phyloP scores from a whole-genome alignment of 106 monocot genomes.

The Chionographis japonica region DNA sequence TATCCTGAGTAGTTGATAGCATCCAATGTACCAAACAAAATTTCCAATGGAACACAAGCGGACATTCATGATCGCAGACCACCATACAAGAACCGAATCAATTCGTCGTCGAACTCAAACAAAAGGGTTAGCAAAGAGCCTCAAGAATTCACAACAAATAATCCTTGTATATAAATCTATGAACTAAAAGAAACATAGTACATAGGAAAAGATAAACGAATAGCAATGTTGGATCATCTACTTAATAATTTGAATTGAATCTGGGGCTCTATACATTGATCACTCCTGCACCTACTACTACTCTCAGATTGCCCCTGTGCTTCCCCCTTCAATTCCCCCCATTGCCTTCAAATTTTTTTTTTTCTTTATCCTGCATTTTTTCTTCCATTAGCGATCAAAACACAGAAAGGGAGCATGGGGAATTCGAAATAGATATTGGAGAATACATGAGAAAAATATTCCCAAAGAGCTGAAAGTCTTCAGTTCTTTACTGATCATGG shows the following conservation, averaged over 20 bases:
- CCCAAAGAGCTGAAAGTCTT: neutral
- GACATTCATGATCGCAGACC: too few species aligned
- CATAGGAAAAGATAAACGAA: slow-evolving; percentile 12
- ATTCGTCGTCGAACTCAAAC: too few species aligned
- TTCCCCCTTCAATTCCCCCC: too few species aligned
- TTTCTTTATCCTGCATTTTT: slow-evolving; percentile 10
- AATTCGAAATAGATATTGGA: neutral
- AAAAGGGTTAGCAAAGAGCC: neutral
- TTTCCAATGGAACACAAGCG: too few species aligned
- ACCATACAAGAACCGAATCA: too few species aligned
- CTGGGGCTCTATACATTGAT: slow-evolving; percentile 17
- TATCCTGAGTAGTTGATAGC: too few species aligned
- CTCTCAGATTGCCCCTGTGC: too few species aligned
- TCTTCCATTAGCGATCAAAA: neutral
- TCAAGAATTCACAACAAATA: slow-evolving; percentile 4
- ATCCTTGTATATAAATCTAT: neutral
- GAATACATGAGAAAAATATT: neutral
- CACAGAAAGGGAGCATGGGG: neutral
- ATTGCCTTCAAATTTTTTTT: slow-evolving; percentile 3
- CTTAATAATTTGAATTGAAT: slow-evolving; percentile 3
- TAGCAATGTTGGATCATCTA: neutral
- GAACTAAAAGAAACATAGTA: slow-evolving; percentile 9
- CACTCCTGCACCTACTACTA: too few species aligned
- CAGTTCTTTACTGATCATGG: neutral
- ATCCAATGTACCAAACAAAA: too few species aligned